Evolutionary conservation across 2,329 filamentous ascomycete genomes (phyloP).

Genomic region (Fusarium continuum): DNA sequence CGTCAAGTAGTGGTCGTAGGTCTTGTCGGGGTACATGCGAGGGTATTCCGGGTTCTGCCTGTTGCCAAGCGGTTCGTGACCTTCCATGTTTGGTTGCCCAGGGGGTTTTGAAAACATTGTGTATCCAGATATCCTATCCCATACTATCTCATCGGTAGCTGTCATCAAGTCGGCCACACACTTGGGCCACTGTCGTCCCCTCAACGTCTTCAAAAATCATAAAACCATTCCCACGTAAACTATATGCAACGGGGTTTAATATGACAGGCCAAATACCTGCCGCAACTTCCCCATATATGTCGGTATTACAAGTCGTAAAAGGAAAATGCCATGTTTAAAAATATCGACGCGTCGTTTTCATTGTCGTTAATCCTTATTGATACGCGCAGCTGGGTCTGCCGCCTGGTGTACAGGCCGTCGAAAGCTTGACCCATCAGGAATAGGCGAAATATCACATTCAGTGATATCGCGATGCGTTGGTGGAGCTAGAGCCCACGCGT

Average conservation of each 20-base stretch:
- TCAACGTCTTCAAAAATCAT: conserved; percentile 39
- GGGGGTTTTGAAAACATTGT: conserved; percentile 50
- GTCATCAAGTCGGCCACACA: conserved; percentile 48
- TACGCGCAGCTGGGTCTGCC: conserved; percentile 21
- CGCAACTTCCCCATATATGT: conserved; percentile 38
- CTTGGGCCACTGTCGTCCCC: conserved; percentile 17
- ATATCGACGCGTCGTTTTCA: conserved; percentile 42
- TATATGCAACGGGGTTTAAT: conserved; percentile 42
- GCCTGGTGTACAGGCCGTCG: conserved; percentile 11
- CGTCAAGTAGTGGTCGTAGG: conserved; percentile 54
- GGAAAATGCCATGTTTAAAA: conserved; percentile 46
- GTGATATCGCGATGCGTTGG: conserved; percentile 51
- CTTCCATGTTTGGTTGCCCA: conserved; percentile 53
- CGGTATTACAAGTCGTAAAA: conserved; percentile 53
- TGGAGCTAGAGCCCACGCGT: conserved; percentile 50
- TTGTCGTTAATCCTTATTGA: conserved; percentile 38
- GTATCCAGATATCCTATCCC: conserved; percentile 53
- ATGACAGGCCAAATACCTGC: conserved; percentile 31
- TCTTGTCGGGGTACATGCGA: conserved; percentile 47
- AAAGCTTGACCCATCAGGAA: conserved; percentile 10
- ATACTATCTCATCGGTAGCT: conserved; percentile 50
- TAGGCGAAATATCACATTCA: conserved; percentile 33
- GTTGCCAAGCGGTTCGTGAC: conserved; percentile 46
- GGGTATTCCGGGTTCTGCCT: conserved; percentile 45
- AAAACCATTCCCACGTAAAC: conserved; percentile 45